A percentile compares a stretch with the other conserved stretches of the same genome.
Evolutionary conservation across 2,329 filamentous ascomycete species (phyloP).

Genomic region (Dothideomycetes sp.): DNA sequence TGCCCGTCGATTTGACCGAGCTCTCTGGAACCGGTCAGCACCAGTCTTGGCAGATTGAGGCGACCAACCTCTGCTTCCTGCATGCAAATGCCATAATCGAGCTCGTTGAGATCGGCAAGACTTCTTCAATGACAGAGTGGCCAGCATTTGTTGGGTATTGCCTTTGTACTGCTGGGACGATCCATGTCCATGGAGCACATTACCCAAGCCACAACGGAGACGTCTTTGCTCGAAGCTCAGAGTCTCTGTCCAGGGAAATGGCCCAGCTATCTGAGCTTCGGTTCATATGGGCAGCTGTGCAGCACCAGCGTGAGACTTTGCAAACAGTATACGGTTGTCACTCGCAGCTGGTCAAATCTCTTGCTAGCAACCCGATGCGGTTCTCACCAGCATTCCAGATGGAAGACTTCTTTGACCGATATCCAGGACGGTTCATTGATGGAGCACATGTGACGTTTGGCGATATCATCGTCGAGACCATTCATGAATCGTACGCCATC

Average conservation of each 20-base stretch:
- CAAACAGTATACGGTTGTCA: constrained; percentile 73
- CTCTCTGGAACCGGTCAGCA: constrained; percentile 72
- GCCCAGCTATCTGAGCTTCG: constrained; percentile 67
- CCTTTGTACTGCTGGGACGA: constrained; percentile 75
- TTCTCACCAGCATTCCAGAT: constrained; percentile 74
- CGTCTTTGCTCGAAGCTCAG: constrained; percentile 54
- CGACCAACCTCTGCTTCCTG: constrained; percentile 76
- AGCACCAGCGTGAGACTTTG: constrained; percentile 71
- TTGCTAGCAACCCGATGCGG: constrained; percentile 59
- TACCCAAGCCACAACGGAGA: constrained; percentile 58
- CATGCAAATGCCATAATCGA: constrained; percentile 84
- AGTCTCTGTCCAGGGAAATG: constrained; percentile 70
- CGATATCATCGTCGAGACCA: constrained; percentile 55
- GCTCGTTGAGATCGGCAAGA: constrained; percentile 67
- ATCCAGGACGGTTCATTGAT: constrained; percentile 63
- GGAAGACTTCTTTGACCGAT: constrained; percentile 81
- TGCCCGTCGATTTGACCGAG: constrained; percentile 75
- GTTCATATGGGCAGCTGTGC: constrained; percentile 66
- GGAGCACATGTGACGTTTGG: constrained; percentile 63
- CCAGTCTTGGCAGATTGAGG: constrained; percentile 87
- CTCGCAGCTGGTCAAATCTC: constrained; percentile 64
- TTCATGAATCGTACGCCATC: constrained; percentile 31
- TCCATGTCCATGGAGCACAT: constrained; percentile 77
- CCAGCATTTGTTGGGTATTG: constrained; percentile 81
- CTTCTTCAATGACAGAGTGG: constrained; percentile 69